Percentiles rank a stretch among this genome's conserved stretches.
Conservation (phyloP, 73 alveolate species). For the Breviolum minutum region DNA sequence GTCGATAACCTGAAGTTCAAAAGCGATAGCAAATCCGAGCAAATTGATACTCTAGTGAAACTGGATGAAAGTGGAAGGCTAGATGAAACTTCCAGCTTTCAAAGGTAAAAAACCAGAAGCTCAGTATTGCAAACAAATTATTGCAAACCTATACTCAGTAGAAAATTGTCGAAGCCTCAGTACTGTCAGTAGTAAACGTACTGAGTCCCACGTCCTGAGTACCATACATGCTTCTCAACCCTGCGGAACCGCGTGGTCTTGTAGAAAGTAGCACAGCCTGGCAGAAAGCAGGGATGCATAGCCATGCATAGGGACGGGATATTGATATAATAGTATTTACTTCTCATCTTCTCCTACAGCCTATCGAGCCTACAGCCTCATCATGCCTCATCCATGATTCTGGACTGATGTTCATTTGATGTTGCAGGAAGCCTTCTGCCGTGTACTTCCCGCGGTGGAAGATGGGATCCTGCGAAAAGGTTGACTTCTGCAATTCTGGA, state of each 20-base stretch:
- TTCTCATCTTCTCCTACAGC: no score
- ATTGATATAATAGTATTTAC: no score
- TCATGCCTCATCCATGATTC: neutral
- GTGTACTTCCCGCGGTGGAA: slow-evolving; percentile 94
- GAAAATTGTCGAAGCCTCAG: no score
- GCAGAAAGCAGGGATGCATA: neutral
- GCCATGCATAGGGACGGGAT: neutral
- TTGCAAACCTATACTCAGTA: no score
- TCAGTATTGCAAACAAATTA: neutral
- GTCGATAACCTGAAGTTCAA: slow-evolving; percentile 52
- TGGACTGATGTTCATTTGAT: neutral
- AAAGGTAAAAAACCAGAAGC: no score
- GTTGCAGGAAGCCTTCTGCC: slow-evolving; percentile 40
- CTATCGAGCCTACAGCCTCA: no score
- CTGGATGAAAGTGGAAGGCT: neutral
- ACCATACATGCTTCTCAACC: slow-evolving; percentile 60
- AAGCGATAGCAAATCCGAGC: neutral
- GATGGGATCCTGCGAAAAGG: slow-evolving; percentile 51
- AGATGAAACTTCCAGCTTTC: no score
- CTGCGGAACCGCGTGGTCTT: slow-evolving; percentile 78
- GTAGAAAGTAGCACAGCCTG: slow-evolving; percentile 92
- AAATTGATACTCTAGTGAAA: neutral
- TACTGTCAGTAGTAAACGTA: no score
- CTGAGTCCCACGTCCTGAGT: neutral
- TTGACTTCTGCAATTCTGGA: neutral